Percentiles rank a stretch among this genome's conserved stretches.
Evolutionary conservation across 116 monocot genomes (phyloP).

Genomic region (Thalassia testudinum): DNA sequence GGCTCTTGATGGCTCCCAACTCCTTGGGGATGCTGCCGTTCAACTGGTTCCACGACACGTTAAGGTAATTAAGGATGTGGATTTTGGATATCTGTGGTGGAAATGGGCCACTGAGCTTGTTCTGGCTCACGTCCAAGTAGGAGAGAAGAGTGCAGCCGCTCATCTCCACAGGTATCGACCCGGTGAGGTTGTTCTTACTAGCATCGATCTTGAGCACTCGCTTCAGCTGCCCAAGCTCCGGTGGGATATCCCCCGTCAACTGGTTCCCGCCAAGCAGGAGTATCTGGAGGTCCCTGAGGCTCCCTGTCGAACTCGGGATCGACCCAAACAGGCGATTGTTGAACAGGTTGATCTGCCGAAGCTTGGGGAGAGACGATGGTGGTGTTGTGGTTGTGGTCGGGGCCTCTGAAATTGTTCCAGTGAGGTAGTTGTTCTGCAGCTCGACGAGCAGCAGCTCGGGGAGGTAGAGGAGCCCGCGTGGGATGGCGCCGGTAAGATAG

Average conservation of each 20-base stretch:
- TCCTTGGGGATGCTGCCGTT: slow-evolving; percentile 46
- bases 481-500: slow-evolving; percentile 61
- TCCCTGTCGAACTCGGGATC: slow-evolving; percentile 48
- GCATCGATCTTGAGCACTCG: slow-evolving; percentile 29
- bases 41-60: slow-evolving; percentile 59
- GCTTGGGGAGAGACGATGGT: slow-evolving; percentile 11
- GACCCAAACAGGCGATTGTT: slow-evolving; percentile 52
- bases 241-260: slow-evolving; percentile 36
- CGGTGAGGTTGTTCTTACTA: slow-evolving; percentile 25
- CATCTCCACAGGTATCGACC: slow-evolving; percentile 31
- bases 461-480: slow-evolving; percentile 61
- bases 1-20: slow-evolving; percentile 68
- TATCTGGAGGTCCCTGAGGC: slow-evolving; percentile 42
- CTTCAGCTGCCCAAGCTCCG: slow-evolving; percentile 20
- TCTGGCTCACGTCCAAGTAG: slow-evolving; percentile 49
- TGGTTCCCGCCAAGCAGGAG: slow-evolving; percentile 53
- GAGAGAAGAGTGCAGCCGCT: slow-evolving; percentile 19
- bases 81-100: slow-evolving; percentile 33
- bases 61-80: slow-evolving; percentile 68
- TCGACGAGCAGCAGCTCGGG: slow-evolving; percentile 54
- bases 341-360: slow-evolving; percentile 28
- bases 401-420: slow-evolving; percentile 37
- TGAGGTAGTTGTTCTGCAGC: slow-evolving; percentile 76
- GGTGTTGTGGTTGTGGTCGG: slow-evolving; percentile 7
- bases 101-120: slow-evolving; percentile 38